Conservation (phyloP, 345 rosid genomes). For the Gossypium mustelinum region DNA sequence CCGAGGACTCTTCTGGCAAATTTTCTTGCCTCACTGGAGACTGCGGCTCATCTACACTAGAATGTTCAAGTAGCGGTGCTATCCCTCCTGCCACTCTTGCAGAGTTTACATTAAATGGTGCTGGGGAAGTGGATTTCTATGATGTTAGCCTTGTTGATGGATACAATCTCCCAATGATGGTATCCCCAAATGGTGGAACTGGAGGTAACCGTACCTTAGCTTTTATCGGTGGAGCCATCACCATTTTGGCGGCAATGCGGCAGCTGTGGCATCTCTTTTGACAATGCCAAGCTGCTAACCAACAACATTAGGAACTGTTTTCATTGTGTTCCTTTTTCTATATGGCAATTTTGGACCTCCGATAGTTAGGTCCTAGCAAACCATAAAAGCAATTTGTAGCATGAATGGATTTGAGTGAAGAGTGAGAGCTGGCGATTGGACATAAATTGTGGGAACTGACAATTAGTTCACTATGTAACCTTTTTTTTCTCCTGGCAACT, state of each 20-base stretch:
- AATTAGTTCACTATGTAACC: no score
- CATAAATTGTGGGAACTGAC: no score
- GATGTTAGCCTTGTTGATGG: conserved; percentile 72
- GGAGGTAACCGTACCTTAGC: conserved; percentile 43
- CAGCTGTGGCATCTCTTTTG: conserved; percentile 1
- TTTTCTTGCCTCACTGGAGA: conserved; percentile 58
- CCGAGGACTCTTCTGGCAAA: conserved; percentile 44
- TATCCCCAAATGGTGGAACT: conserved; percentile 44
- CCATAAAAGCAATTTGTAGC: no score
- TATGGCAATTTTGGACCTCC: no score
- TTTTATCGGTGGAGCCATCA: background rate
- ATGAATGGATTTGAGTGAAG: no score
- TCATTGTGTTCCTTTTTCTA: no score
- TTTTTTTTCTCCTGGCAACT: no score
- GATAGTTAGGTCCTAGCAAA: no score
- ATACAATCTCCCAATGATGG: conserved; percentile 55
- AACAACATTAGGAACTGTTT: background rate
- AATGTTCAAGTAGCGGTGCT: conserved; percentile 51
- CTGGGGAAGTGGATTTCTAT: conserved; percentile 47
- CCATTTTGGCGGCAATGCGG: background rate
- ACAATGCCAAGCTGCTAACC: background rate
- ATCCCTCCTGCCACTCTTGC: conserved; percentile 50
- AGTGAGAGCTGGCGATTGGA: no score
- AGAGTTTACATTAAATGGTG: conserved; percentile 51
- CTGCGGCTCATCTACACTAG: conserved; percentile 41